Conservation (phyloP, 2,329 filamentous ascomycete species). For the Zelopaecilomyces penicillatus region DNA sequence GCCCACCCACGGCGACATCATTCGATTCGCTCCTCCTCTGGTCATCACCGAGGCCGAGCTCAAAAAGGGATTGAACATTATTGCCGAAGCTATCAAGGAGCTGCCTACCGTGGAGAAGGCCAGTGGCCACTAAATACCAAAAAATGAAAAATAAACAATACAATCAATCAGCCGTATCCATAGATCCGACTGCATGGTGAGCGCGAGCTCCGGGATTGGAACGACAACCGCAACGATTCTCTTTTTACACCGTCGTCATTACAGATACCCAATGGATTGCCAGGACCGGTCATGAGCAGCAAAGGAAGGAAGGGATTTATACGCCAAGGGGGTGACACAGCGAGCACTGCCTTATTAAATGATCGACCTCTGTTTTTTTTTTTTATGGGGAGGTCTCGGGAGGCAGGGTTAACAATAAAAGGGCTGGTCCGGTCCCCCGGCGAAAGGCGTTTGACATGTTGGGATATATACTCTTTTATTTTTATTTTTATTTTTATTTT, state of each 20-base stretch:
- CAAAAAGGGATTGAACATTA: constrained; percentile 66
- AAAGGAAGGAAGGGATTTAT: constrained; percentile 2
- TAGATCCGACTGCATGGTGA: constrained; percentile 12
- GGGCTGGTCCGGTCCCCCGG: too few relatives aligned
- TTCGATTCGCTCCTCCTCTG: constrained; percentile 90
- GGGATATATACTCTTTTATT: too few relatives aligned
- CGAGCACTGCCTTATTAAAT: too few relatives aligned
- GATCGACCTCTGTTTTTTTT: too few relatives aligned
- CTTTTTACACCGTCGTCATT: constrained; percentile 8
- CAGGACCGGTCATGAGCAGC: constrained; percentile 12
- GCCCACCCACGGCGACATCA: constrained; percentile 97
- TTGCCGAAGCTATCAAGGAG: constrained; percentile 73
- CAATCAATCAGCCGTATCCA: not conserved
- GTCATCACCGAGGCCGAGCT: constrained; percentile 90
- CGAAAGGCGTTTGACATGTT: too few relatives aligned
- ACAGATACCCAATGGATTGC: constrained; percentile 11
- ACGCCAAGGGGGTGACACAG: too few relatives aligned
- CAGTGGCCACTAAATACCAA: constrained; percentile 24
- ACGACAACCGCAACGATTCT: constrained; percentile 4
- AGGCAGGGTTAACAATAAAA: too few relatives aligned
- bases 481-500: too few relatives aligned
- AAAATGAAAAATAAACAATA: not conserved
- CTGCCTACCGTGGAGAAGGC: constrained; percentile 52
- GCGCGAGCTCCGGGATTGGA: constrained; percentile 15
- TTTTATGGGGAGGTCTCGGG: too few relatives aligned